Percentiles rank a stretch among this genome's conserved stretches.
Evolutionary conservation across 441 rosid species (phyloP).

Genomic region (Melastoma candidum): DNA sequence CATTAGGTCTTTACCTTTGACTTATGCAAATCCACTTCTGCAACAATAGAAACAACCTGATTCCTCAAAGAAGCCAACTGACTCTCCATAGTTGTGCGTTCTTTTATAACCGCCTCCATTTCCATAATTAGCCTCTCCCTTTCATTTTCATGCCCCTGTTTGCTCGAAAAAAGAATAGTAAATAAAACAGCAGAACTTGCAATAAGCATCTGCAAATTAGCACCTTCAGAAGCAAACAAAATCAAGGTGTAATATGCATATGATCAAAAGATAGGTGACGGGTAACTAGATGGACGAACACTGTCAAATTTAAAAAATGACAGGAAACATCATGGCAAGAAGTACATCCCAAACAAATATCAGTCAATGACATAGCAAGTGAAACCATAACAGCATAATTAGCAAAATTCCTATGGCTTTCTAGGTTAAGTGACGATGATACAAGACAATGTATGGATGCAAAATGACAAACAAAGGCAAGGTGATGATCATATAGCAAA

Average conservation of each 20-base stretch:
- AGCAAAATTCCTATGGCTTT: too few species aligned
- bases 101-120: slow-evolving; percentile 73
- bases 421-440: too few species aligned
- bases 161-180: slow-evolving; percentile 16
- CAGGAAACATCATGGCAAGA: neutral
- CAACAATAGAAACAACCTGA: slow-evolving; percentile 52
- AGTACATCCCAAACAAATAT: neutral
- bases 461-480: neutral
- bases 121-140: slow-evolving; percentile 86
- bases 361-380: too few species aligned
- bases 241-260: neutral
- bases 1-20: slow-evolving; percentile 41
- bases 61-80: slow-evolving; percentile 52
- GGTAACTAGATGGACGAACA: too few species aligned
- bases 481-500: too few species aligned
- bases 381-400: too few species aligned
- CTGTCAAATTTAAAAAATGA: neutral
- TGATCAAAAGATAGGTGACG: neutral
- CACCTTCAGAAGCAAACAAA: too few species aligned
- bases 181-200: slow-evolving; percentile 2
- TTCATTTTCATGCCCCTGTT: slow-evolving; percentile 72
- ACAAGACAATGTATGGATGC: too few species aligned
- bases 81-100: slow-evolving; percentile 66
- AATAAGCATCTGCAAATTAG: neutral
- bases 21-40: slow-evolving; percentile 63